Conservation (phyloP, 148 eudicot genomes). For the Camellia japonica region DNA sequence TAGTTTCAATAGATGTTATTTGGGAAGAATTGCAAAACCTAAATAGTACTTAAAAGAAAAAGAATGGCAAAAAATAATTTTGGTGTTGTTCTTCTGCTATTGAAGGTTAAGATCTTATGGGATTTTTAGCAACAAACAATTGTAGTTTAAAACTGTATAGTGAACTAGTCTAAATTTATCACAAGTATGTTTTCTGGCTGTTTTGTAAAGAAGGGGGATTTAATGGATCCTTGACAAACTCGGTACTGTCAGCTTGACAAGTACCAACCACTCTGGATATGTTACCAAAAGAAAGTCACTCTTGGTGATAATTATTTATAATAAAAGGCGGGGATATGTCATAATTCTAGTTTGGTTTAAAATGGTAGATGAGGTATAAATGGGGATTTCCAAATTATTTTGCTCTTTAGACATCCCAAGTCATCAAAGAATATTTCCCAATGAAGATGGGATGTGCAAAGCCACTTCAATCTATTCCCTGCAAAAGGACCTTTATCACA, state of each 20-base stretch:
- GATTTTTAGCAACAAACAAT: neutral
- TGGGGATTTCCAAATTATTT: neutral
- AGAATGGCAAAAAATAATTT: neutral
- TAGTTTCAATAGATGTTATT: neutral
- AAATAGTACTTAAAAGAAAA: constrained; percentile 1
- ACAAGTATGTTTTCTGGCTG: constrained; percentile 4
- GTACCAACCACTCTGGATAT: neutral
- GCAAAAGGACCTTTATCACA: no score
- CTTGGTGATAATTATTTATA: neutral
- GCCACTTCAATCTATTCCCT: no score
- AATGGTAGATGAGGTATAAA: no score
- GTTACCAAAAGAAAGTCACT: neutral
- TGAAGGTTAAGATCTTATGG: neutral
- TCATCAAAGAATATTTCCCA: neutral
- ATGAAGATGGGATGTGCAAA: neutral
- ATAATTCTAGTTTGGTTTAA: neutral
- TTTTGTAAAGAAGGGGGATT: neutral
- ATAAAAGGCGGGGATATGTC: neutral
- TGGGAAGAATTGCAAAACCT: neutral
- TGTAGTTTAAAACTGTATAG: neutral
- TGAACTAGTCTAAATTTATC: neutral
- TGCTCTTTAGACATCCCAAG: neutral
- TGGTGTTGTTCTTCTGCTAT: neutral
- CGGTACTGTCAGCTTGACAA: neutral
- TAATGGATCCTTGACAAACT: neutral